These are phyloP conservation scores for Lachnum nothofagi DNA, from an alignment of 2,329 filamentous ascomycete species.

Conservation along the genomic window DNA sequence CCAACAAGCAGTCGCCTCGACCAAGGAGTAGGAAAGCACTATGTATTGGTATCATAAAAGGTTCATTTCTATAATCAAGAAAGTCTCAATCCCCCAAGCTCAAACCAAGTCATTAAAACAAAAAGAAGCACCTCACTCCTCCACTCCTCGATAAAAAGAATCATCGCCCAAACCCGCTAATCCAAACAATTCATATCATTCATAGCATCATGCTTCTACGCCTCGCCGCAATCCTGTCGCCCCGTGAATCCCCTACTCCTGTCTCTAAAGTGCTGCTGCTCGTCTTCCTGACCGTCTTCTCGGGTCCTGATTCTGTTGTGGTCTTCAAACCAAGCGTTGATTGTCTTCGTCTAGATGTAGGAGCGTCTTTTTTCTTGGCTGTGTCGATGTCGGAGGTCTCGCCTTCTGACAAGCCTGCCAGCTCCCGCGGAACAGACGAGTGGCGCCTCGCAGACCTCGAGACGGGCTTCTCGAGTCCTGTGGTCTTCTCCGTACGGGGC, in stretches of 20 bases:
- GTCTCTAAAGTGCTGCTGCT: conserved; percentile 16
- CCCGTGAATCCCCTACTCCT: conserved; percentile 18
- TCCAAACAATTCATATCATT: conserved; percentile 17
- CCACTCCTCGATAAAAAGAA: conserved; percentile 12
- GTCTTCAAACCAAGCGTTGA: conserved; percentile 25
- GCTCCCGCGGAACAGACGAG: conserved; percentile 18
- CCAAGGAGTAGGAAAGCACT: conserved; percentile 10
- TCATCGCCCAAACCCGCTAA: conserved; percentile 20
- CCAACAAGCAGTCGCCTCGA: neutral
- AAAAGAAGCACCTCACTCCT: too few species aligned
- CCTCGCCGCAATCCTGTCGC: conserved; percentile 28
- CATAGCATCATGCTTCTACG: conserved; percentile 36
- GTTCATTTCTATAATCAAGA: conserved; percentile 19
- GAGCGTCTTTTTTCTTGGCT: conserved; percentile 11
- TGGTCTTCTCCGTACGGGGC: conserved; percentile 10
- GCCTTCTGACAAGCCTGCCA: conserved; percentile 13
- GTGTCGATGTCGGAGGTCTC: conserved; percentile 26
- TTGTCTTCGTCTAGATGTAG: conserved; percentile 25
- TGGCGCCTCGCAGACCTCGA: conserved; percentile 24
- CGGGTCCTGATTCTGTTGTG: conserved; percentile 11
- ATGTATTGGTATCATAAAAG: conserved; percentile 30
- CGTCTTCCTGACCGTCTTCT: conserved; percentile 21
- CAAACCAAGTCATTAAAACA: too few species aligned
- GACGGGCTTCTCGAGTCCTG: conserved; percentile 16
- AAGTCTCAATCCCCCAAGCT: neutral